These are phyloP conservation scores for Kurtzmaniella quercitrusa DNA, from an alignment of 1,139 yeast genomes.

Conservation along the genomic window DNA sequence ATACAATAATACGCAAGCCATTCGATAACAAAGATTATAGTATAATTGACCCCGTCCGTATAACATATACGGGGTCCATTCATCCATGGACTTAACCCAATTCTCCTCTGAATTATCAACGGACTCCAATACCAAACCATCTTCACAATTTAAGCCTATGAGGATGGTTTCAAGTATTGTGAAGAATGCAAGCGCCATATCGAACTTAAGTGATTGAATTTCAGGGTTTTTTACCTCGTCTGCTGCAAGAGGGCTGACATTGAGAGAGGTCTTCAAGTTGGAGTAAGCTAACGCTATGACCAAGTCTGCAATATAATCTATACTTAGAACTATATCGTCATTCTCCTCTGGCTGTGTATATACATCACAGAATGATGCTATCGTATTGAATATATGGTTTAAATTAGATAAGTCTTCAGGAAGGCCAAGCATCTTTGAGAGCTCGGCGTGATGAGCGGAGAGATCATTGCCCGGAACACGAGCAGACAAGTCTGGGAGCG, in stretches of 20 bases:
- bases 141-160: constrained; percentile 38
- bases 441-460: constrained; percentile 18
- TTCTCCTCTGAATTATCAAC: constrained; percentile 41
- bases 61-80: constrained; percentile 52
- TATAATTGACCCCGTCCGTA: constrained; percentile 24
- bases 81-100: constrained; percentile 37
- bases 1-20: constrained; percentile 47
- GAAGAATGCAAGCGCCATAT: constrained; percentile 36
- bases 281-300: constrained; percentile 39
- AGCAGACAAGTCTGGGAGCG: constrained; percentile 14
- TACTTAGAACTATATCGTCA: constrained; percentile 48
- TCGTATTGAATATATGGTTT: constrained; percentile 21
- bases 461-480: constrained; percentile 10
- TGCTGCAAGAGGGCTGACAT: neutral
- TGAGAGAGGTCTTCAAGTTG: constrained; percentile 4
- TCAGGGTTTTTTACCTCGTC: constrained; percentile 9
- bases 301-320: constrained; percentile 51
- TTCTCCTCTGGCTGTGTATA: constrained; percentile 64
- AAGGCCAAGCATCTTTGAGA: constrained; percentile 17
- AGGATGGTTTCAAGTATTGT: constrained; percentile 40
- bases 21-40: constrained; percentile 48
- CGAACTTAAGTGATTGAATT: constrained; percentile 30
- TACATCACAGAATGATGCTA: constrained; percentile 57
- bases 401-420: constrained; percentile 15
- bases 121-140: constrained; percentile 41